Base-by-base conservation (phyloP, 495 filamentous ascomycete genomes). In the Schizothecium vesticola region DNA sequence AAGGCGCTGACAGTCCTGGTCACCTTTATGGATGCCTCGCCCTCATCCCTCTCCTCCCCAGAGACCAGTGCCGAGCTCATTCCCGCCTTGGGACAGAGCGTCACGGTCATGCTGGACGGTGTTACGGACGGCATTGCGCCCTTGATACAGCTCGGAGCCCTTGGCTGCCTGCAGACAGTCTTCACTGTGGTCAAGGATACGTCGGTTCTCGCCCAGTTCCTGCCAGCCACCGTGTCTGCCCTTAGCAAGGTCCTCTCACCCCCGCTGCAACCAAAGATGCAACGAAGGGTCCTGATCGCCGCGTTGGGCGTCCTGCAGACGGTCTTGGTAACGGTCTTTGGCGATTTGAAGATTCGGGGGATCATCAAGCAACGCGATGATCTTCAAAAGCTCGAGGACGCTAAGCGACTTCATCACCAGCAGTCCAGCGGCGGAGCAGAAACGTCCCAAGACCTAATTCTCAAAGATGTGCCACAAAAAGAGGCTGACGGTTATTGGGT, bases 171-270 rank as follows among this genome's bases (percentile, higher is more conserved):
- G n/a, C 73, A 88, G 13, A 82, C 83, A 8, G 80, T 96, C 31
- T 85, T 88, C 67, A 69, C 73, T 16, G 85, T 86, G 23, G 83
- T 96, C 21, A 85, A 80, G 66, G 91, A 95, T 74, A 84, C 84
- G 60, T 83, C 91, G 11, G 86, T 91, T 4, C 82, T 96, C 60
- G 90, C 90, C 3, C 92, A 86, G 61, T 93, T 98, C 70, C 86
- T 97, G 71, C 95, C 95, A 9, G 92, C 96, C 9, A 92, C 93
- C 3, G 88, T 97, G 1, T 97, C 94, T 9, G 85, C 88, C 7
- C 75, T 99, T 59, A 90, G 89, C 12, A 93, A 89, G 76, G 80
- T 90, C 19, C 78, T 98, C 33, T 89, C 88, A 28, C 87, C 90
- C 0, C 88, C 86, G 1, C 87, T 86, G 8, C 86, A 87, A 64